A percentile compares a stretch with the other conserved stretches of the same genome.
Conservation (phyloP, 345 rosid species). For the Eucalyptus curtisii region DNA sequence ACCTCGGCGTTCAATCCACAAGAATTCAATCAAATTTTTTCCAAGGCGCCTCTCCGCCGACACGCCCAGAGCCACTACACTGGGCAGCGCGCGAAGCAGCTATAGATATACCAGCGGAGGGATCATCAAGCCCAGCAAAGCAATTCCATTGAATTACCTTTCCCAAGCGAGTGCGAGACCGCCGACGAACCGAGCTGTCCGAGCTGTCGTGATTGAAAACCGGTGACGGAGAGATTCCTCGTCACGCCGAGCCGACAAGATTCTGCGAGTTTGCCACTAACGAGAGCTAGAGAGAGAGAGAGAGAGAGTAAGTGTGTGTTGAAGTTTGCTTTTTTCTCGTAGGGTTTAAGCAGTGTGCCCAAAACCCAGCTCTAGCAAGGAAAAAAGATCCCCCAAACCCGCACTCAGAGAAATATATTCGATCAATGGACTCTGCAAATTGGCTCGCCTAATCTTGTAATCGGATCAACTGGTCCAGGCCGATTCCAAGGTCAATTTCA, state of each 20-base stretch:
- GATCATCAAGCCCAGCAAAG: not conserved
- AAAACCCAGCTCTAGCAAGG: too few species aligned
- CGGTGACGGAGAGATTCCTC: not conserved
- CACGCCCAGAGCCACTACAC: not conserved
- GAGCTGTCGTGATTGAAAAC: not conserved
- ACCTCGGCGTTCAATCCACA: not conserved
- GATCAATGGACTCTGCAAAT: not conserved
- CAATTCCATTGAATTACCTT: not conserved
- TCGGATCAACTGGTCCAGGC: accelerated
- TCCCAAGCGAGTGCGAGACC: not conserved
- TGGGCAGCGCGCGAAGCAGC: accelerated
- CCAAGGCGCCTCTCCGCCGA: not conserved
- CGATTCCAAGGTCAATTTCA: too few species aligned
- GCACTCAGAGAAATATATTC: not conserved
- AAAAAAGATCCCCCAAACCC: not conserved
- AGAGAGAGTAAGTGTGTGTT: not conserved
- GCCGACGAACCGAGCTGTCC: not conserved
- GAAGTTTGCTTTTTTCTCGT: not conserved
- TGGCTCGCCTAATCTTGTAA: too few species aligned
- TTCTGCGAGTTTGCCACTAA: not conserved
- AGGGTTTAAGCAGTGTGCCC: not conserved
- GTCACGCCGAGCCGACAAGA: not conserved
- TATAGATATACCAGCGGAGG: not conserved
- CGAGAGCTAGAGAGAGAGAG: not conserved
- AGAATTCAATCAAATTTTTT: not conserved